A percentile compares a stretch with the other conserved stretches of the same genome.
These are phyloP conservation scores for Diaporthe sp. DNA, from an alignment of 2,329 filamentous ascomycete species.

Conservation along the genomic window DNA sequence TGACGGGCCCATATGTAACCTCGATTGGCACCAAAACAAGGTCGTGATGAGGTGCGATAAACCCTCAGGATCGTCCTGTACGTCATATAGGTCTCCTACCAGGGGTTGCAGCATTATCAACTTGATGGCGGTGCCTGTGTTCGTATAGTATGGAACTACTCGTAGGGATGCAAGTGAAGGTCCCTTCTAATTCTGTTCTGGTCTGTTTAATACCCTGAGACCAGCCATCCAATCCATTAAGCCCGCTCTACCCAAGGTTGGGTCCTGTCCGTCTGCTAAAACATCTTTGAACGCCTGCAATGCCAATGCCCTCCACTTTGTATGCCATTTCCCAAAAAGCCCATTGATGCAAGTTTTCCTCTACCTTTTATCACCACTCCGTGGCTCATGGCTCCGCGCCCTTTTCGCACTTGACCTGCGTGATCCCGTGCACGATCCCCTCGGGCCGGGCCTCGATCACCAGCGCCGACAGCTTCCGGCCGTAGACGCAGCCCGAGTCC, in stretches of 20 bases:
- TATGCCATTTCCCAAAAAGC: neutral
- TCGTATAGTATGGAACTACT: neutral
- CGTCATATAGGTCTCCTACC: neutral
- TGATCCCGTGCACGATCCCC: conserved; percentile 53
- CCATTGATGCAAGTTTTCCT: neutral
- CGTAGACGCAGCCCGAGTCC: conserved; percentile 86
- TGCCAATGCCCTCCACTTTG: neutral
- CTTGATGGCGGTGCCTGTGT: neutral
- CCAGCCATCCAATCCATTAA: neutral
- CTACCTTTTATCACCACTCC: neutral
- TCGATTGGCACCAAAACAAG: neutral
- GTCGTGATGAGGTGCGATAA: neutral
- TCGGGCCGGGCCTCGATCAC: conserved; percentile 71
- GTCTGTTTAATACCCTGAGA: neutral
- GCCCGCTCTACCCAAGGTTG: neutral
- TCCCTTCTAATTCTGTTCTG: neutral
- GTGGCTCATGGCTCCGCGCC: conserved; percentile 26
- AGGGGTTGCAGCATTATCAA: neutral
- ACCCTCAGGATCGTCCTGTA: neutral
- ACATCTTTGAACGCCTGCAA: conserved; percentile 1
- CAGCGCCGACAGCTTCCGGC: conserved; percentile 81
- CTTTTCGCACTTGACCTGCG: conserved; percentile 58
- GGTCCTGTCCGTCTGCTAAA: neutral
- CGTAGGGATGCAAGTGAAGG: neutral
- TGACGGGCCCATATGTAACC: too few species aligned